These are phyloP conservation scores for Acanthamoeba divionensis DNA, from an alignment of 208 protist species.

Conservation along the genomic window DNA sequence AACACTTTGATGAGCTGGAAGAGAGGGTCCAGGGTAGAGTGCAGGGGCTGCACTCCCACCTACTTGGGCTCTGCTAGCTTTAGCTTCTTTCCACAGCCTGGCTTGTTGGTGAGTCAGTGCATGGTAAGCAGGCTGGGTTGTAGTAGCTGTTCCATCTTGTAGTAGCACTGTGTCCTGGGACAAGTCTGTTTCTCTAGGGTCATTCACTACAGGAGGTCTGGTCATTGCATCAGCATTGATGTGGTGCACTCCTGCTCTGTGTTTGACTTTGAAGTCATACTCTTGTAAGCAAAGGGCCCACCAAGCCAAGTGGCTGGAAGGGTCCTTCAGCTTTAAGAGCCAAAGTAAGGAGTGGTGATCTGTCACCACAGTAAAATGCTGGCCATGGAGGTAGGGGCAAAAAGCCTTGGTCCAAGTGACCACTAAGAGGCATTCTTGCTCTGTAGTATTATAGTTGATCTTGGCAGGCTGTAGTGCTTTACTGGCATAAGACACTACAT, in stretches of 20 bases:
- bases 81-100: background rate
- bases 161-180: background rate
- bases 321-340: background rate
- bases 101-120: background rate
- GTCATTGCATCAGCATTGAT: background rate
- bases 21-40: background rate
- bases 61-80: background rate
- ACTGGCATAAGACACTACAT: no score
- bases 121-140: background rate
- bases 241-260: background rate
- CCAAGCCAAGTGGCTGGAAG: background rate
- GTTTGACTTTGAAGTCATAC: no score
- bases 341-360: background rate
- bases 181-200: background rate
- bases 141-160: background rate
- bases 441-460: background rate
- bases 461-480: background rate
- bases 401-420: background rate
- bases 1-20: background rate
- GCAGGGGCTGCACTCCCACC: background rate
- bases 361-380: background rate
- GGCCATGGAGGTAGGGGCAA: background rate
- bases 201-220: background rate
- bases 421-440: background rate
- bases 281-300: background rate